These are phyloP conservation scores for Omphalotus olearius DNA, from an alignment of 1,284 basidiomycete species.

Conservation along the genomic window DNA sequence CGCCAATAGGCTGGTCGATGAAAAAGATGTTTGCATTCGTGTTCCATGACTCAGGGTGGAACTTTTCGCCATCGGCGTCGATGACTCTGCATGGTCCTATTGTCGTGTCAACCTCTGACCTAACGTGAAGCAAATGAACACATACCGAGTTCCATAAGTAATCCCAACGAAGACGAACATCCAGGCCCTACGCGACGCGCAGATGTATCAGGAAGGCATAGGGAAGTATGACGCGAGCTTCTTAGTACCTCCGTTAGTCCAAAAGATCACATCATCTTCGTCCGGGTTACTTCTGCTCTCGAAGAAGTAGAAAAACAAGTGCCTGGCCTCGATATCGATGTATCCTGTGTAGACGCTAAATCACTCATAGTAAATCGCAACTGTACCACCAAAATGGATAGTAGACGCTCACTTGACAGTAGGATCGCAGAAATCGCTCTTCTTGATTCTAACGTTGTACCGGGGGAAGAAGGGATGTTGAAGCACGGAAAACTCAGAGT, in stretches of 20 bases:
- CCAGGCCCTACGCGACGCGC: constrained; percentile 37
- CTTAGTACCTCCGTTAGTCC: constrained; percentile 16
- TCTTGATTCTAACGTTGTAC: constrained; percentile 53
- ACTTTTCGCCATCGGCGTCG: constrained; percentile 38
- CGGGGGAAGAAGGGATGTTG: constrained; percentile 49
- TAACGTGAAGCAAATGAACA: not conserved
- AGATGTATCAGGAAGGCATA: not conserved
- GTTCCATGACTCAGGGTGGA: constrained; percentile 66
- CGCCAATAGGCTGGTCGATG: constrained; percentile 62
- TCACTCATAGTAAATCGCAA: not conserved
- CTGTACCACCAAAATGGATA: not conserved
- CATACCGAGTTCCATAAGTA: constrained; percentile 64
- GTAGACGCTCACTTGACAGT: constrained; percentile 39
- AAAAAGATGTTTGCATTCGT: constrained; percentile 68
- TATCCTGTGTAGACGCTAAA: constrained; percentile 40
- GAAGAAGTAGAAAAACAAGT: constrained; percentile 87
- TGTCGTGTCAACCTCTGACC: not conserved
- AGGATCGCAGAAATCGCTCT: constrained; percentile 45
- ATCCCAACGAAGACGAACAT: constrained; percentile 49
- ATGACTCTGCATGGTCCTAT: constrained; percentile 47
- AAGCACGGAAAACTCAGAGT: constrained; percentile 42
- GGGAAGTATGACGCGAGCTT: not conserved
- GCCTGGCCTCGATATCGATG: constrained; percentile 66
- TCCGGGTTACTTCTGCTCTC: constrained; percentile 53
- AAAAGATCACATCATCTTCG: constrained; percentile 16